Base-by-base conservation (phyloP, 345 rosid species). In the Tarenaya hassleriana region DNA sequence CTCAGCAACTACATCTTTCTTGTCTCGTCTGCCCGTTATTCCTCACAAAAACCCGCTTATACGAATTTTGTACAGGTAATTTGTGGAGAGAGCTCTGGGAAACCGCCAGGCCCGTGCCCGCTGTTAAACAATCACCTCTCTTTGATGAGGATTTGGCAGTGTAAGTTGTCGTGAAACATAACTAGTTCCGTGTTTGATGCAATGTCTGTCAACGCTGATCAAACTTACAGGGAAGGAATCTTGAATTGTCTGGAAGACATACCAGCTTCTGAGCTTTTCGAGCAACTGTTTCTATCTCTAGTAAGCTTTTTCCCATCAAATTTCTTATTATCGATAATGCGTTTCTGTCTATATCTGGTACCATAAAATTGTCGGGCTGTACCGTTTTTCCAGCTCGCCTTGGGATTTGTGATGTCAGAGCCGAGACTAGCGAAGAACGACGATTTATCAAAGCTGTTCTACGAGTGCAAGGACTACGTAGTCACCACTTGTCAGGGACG, bases 1-100 rank as follows among this genome's bases (percentile, higher is more conserved):
- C 16, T n/a, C n/a, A 55, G 10, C 16, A 34, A 20, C 34, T 20
- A 16, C 10, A 27, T 48, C 31, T 41, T 17, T n/a, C n/a, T 24
- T 42, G 13, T 33, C 9, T 47, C 15, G 1, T 24, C 38, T 10
- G 34, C 60, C 46, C 50, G 52, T 45, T 38, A 39, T 5, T 41
- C 35, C 47, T 41, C 41, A 5, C n/a, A n/a, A n/a, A 18, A 45
- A 45, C 7, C 5, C 33, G 14, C 11, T 3, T 21, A 16, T 41
- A 13, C 41, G 37, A 38, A 55, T 71, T 16, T 52, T 62, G n/a
- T n/a, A n/a, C n/a, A 92, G 98, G 96, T 72, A 87, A 92, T 76
- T 69, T 92, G 61, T 92, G 98, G 98, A 86, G 66, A 4, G 95
- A 88, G 75, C 81, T 92, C 34, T 92, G 98, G 98, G 90, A 75